Base-by-base conservation (phyloP, 73 alveolate species). In the Paramecium tetraurelia region DNA sequence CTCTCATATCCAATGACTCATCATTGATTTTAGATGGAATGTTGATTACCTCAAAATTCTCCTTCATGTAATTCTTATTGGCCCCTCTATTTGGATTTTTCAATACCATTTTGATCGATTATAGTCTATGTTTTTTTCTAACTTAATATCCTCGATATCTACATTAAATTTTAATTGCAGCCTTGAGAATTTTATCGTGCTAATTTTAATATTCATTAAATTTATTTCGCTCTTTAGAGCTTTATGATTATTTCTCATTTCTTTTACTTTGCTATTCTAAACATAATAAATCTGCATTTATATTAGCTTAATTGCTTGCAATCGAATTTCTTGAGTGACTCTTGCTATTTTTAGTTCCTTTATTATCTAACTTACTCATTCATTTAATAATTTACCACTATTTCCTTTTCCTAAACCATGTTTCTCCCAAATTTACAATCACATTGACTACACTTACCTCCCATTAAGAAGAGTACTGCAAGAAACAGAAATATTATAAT, bases 1-100 rank as follows among this genome's bases (percentile, higher is more conserved):
- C 96, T 53, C 96, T 86, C 11, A 93, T 92, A 63, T 96, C 98
- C 75, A 96, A 57, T 83, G 50, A 16, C 24, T 41, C 44, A 38
- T 85, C 75, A 86, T 75, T 46, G 5, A 18, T 53, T 33, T 58
- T 31, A 87, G 58, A 57, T 20, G 95, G 57, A 3, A 22, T 95
- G 9, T 89, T 40, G 14, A 89, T 53, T 10, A 71, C 16, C 46
- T 71, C 94, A 20, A 50, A 71, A 29, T 89, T 38, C 9, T 89
- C 89, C 29, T 89, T 29, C n/a, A 89, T 40, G 71, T 80, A 80
- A 43, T 80, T 46, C 21, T 80, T 44, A 80, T 80, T 80, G 1
- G 57, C 90, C 12, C 76, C 71, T 22, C 5, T 10, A 8, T 36
- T 59, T 43, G 46, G 9, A 36, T 96, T 92, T 27, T 94, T 93